Evolutionary conservation across 2,329 filamentous ascomycete genomes (phyloP), one percentile per base, ranked within the genome.

Genomic region (Fusarium multiceps): DNA sequence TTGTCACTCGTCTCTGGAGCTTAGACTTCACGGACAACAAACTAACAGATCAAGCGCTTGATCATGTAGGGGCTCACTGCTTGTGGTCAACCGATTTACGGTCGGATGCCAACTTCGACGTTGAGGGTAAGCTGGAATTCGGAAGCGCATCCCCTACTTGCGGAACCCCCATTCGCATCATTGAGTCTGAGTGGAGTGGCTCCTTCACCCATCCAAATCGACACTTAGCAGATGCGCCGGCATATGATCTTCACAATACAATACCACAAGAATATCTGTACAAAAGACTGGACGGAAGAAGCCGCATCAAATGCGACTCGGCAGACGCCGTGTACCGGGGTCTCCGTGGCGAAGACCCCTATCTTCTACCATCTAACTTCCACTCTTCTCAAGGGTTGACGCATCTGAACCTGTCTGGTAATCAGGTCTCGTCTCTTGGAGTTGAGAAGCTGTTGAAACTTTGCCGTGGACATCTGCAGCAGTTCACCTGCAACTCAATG

Each of bases 11-110:
- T 28, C 75, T 90, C 13, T 90, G 88, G 87, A 88, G 87, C 69
- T 73, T 90, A 7, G 87, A 90, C 65, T 51, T 90, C 1, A 79
- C 81, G 40, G 55, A 81, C 8, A 90, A 90, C 68, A 81, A 79
- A 13, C 72, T 90, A 12, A 84, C 82, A 0, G 87, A 89, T 69
- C 69, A 40, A 4, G 69, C 78, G 6, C 71, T 88, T 13, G 72
- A 79, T 10, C 46, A 30, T 5, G 43, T 80, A 6, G 63, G 75
- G 8, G 45, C 74, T 8, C 66, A 70, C 20, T 82, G 79, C 63
- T 78, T 84, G 14, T 75, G 76, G 5, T 51, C 59, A 14, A 66
- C 72, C 10, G 73, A 76, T 3, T 75, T 82, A n/a, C 78, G 78
- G 27, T 78, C 77, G 1, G 75, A 79, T n/a, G 70, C 72, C 8